These are phyloP conservation scores for Coffea canephora DNA, from an alignment of 257 asterid genomes.

Conservation along the genomic window DNA sequence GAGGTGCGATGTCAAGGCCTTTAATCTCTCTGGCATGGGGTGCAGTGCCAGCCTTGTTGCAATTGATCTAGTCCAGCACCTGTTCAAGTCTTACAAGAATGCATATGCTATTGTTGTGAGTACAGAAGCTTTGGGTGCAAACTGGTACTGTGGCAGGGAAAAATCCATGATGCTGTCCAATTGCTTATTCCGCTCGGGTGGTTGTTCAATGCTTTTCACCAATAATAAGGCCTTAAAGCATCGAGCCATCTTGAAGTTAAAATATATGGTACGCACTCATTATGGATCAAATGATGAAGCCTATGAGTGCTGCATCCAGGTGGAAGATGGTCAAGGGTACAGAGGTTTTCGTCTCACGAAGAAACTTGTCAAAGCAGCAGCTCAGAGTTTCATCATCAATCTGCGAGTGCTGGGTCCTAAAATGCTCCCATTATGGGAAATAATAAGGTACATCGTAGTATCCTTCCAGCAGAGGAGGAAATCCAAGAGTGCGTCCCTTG, in stretches of 20 bases:
- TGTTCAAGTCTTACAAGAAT: constrained; percentile 21
- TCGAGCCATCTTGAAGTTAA: constrained; percentile 27
- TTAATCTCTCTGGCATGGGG: constrained; percentile 45
- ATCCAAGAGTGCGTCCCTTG: not conserved
- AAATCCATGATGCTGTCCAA: constrained; percentile 41
- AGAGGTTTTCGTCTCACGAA: constrained; percentile 33
- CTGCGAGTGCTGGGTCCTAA: constrained; percentile 26
- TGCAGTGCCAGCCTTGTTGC: constrained; percentile 40
- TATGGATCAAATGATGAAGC: constrained; percentile 34
- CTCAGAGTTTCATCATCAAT: constrained; percentile 20
- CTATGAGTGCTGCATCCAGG: constrained; percentile 32
- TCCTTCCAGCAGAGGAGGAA: not conserved
- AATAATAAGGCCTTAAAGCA: constrained; percentile 18
- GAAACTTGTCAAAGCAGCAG: constrained; percentile 26
- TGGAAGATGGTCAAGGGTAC: constrained; percentile 28
- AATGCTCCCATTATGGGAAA: constrained; percentile 30
- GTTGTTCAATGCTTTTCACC: constrained; percentile 39
- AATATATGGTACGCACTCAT: constrained; percentile 29
- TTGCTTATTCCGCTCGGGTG: constrained; percentile 39
- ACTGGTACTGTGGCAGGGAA: constrained; percentile 41
- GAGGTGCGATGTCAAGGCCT: constrained; percentile 30
- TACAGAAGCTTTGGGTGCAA: constrained; percentile 32
- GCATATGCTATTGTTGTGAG: constrained; percentile 31
- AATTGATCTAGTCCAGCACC: constrained; percentile 29
- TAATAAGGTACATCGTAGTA: constrained; percentile 1